These are phyloP conservation scores for Agrocybe chaxingu DNA, from an alignment of 768 basidiomycete genomes.

Conservation along the genomic window DNA sequence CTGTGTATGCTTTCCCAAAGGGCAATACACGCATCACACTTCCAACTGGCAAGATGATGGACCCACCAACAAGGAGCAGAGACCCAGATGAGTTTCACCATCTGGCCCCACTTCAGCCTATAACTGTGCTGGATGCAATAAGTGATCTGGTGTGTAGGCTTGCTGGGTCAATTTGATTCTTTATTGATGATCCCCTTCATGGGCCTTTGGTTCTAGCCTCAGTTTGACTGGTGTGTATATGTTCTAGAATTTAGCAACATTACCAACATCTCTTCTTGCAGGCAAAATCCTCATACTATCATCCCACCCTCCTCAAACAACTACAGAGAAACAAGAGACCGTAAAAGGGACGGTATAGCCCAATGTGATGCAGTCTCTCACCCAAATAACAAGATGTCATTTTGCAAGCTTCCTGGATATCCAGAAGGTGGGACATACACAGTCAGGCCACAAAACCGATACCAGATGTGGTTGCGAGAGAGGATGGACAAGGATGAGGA, in stretches of 20 bases:
- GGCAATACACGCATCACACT: constrained; percentile 33
- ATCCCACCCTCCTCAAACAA: constrained; percentile 31
- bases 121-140: constrained; percentile 66
- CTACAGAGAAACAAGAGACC: constrained; percentile 28
- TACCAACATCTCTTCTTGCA: constrained; percentile 19
- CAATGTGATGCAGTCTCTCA: constrained; percentile 36
- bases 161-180: not conserved
- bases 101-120: constrained; percentile 57
- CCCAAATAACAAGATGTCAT: constrained; percentile 5
- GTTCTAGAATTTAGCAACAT: not conserved
- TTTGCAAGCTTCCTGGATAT: constrained; percentile 41
- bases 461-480: constrained; percentile 31
- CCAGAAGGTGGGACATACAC: constrained; percentile 38
- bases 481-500: constrained; percentile 14
- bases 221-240: constrained; percentile 61
- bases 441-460: constrained; percentile 41
- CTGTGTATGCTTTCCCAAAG: constrained; percentile 49
- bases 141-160: constrained; percentile 57
- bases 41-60: constrained; percentile 39
- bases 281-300: constrained; percentile 55
- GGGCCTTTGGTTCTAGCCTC: constrained; percentile 36
- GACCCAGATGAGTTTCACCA: constrained; percentile 36
- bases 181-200: not conserved
- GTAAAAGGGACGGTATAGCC: constrained; percentile 40
- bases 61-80: constrained; percentile 42